phyloP scores from a whole-genome alignment of 768 basidiomycete genomes.

The Cystobasidium ongulense region DNA sequence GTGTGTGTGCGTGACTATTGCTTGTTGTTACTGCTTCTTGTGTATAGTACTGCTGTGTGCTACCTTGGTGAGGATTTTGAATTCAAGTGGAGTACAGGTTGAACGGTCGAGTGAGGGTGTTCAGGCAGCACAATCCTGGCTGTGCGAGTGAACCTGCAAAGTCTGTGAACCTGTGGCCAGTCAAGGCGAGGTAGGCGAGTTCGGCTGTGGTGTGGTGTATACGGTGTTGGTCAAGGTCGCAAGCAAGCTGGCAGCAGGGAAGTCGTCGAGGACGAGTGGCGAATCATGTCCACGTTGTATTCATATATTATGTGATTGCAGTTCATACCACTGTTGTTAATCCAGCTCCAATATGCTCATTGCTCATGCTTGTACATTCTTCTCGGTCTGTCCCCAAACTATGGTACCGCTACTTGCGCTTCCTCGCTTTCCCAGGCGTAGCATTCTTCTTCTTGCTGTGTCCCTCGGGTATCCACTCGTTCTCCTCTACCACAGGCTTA shows the following conservation, averaged over 20 bases:
- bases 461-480: slow-evolving; percentile 17
- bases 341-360: too few species aligned
- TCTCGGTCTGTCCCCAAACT: neutral
- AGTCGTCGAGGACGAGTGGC: too few species aligned
- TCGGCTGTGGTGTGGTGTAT: neutral
- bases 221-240: neutral
- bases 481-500: neutral
- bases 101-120: neutral
- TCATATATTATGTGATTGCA: too few species aligned
- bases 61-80: neutral
- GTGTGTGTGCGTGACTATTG: neutral
- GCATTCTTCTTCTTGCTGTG: neutral
- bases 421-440: slow-evolving; percentile 4
- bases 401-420: slow-evolving; percentile 5
- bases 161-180: neutral
- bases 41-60: too few species aligned
- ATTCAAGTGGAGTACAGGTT: neutral
- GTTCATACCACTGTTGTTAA: too few species aligned
- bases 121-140: neutral
- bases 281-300: too few species aligned
- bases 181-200: neutral
- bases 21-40: neutral
- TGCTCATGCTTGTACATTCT: neutral
- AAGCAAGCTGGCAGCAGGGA: too few species aligned
- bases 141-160: neutral